Evolutionary conservation across 768 basidiomycete genomes (phyloP), one percentile per base, ranked within the genome.

Genomic region (Phanerochaete sordida): DNA sequence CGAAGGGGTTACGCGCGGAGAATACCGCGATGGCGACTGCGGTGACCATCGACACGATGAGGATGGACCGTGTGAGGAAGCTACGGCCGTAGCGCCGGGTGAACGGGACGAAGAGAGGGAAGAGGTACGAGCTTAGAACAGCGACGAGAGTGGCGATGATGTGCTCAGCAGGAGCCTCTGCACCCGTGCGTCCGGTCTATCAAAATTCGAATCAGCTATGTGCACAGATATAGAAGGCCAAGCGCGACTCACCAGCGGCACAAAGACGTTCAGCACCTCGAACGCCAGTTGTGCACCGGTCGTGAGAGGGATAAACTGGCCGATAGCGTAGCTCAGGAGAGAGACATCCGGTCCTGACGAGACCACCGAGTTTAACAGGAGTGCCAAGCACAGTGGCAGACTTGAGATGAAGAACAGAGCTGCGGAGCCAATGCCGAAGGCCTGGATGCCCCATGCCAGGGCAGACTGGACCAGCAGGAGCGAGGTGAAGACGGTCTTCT

Each of bases 111-210:
- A 76, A 66, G 15, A 88, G 79, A 1, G 92, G 89, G 12, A 87
- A 64, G 5, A 79, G 74, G 33, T 88, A 79, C 33, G 84, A 77
- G 3, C 82, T 81, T 2, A 87, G 70, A 30, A 81, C 67, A 0
- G 88, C 74, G 4, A 91, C 82, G 31, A 95, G 83, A 2, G 86
- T 84, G 0, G 92, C 95, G 37, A 98, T 89, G 67, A 98, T 87
- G 68, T 90, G 84, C 62, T 98, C 96, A 1, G 87, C 86, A 0
- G 96, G 95, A 0, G 89, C 92, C 39, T 91, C 87, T 35, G 79
- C 81, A 33, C 93, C 92, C 51, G 90, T 83, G 8, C 93, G 84
- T 23, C 95, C 95, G 0, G 90, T 93, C 89, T 91, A 64, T 6
- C n/a, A n/a, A n/a, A n/a, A 50, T 15, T 48, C n/a, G 2, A 27